phyloP scores from a whole-genome alignment of 306 rosid species.

The Clitoria ternatea region DNA sequence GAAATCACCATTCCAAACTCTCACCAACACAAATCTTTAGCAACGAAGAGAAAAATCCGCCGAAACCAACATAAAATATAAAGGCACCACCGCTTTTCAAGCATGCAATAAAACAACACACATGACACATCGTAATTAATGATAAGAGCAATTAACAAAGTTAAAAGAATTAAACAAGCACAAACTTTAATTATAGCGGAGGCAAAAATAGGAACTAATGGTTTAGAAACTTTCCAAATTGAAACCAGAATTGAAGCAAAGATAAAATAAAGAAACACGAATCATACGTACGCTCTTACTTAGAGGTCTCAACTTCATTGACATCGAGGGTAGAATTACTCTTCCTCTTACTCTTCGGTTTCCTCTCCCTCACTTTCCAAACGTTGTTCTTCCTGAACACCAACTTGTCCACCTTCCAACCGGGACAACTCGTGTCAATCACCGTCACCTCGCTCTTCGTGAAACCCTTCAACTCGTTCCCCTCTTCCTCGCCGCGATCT shows the following conservation, averaged over 20 bases:
- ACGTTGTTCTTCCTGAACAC: constrained; percentile 67
- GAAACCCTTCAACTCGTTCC: constrained; percentile 64
- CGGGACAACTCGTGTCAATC: constrained; percentile 69
- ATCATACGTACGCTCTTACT: constrained; percentile 31
- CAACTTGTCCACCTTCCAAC: constrained; percentile 77
- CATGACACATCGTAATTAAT: neutral
- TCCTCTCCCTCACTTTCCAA: constrained; percentile 88
- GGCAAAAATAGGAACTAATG: too few species aligned
- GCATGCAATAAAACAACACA: constrained; percentile 37
- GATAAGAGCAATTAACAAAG: neutral
- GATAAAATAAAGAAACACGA: neutral
- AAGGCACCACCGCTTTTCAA: constrained; percentile 14
- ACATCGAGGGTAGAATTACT: constrained; percentile 25
- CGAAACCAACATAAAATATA: constrained; percentile 44
- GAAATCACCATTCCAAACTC: constrained; percentile 8
- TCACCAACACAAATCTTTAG: constrained; percentile 4
- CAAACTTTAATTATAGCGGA: too few species aligned
- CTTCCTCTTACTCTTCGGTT: constrained; percentile 53
- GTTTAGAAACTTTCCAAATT: neutral
- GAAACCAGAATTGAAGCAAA: neutral
- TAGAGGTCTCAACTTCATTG: constrained; percentile 26
- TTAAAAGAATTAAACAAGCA: neutral
- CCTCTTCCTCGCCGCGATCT: constrained; percentile 15
- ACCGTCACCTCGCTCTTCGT: constrained; percentile 86
- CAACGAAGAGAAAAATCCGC: neutral